Evolutionary conservation across 805 yeast genomes (phyloP), one percentile per base, ranked within the genome.

Genomic region (Cephaloascus fragrans): DNA sequence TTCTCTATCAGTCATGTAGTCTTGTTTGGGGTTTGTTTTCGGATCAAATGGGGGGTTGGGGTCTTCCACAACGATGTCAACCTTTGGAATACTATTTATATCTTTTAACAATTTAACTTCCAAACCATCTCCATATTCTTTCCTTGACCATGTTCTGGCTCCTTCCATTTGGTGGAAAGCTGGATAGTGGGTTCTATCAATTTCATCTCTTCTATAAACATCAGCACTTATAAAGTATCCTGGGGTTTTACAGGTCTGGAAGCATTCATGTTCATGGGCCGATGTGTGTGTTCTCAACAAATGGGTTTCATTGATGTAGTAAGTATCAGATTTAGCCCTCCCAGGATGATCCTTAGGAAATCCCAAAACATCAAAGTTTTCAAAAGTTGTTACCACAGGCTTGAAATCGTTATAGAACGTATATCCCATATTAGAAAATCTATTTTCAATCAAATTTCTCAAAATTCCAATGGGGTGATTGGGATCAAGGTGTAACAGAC

Each of bases 101-200:
- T 87, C 96, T 0, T 57, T 63, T 3, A 71, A 51, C 19, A 78
- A 59, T 3, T 35, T 39, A 14, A 45, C 41, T 6, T 55, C 55
- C 3, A 51, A 52, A 39, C 26, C 47, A 40, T 39, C 35, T 1
- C 49, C 52, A 23, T 52, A 58, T 3, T 67, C 71, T 10, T 59
- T 55, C 39, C 81, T 64, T 5, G 74, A 63, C 97, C 97, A 93
- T 2, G 81, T 58, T 42, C 93, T 67, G 2, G 96, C 97, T 36
- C 97, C 98, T 61, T 93, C 98, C 87, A 93, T 77, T 59, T 93
- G 98, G 53, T 93, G 97, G 62, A 93, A 93, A 1, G 84, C 97
- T 1, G 98, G 97, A 55, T 93, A 93, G 57, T 93, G 98, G 0
- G 97, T 88, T 47, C 85, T 71, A 59, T 93, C 98, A 41, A 93